phyloP scores from a whole-genome alignment of 805 yeast genomes.

The Candida pseudofarinosa region DNA sequence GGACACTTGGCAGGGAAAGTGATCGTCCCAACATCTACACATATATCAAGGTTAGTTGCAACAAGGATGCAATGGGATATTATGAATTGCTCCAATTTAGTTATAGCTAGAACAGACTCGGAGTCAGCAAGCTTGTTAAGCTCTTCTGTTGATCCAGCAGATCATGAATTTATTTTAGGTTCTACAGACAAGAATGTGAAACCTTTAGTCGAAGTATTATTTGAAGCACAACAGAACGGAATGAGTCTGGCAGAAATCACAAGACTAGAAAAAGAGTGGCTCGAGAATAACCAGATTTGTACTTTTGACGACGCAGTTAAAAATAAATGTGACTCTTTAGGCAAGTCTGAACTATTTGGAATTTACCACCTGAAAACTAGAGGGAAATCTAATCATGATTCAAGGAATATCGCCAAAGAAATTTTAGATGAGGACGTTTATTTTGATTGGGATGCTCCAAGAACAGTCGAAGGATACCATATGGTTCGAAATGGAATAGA shows the following conservation, averaged over 20 bases:
- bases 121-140: constrained; percentile 3
- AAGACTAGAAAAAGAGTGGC: constrained; percentile 1
- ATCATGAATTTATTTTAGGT: constrained; percentile 3
- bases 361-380: constrained; percentile 33
- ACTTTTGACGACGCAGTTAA: constrained; percentile 5
- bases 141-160: constrained; percentile 4
- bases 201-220: constrained; percentile 1
- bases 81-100: constrained; percentile 3
- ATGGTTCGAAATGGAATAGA: constrained; percentile 37
- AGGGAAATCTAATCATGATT: constrained; percentile 42
- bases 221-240: constrained; percentile 1
- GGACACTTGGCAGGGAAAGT: constrained; percentile 3
- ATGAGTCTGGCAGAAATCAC: neutral
- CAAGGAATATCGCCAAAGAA: neutral
- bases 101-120: constrained; percentile 5
- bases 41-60: constrained; percentile 2
- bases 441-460: constrained; percentile 5
- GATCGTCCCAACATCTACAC: constrained; percentile 5
- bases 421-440: neutral
- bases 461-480: constrained; percentile 3
- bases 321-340: neutral
- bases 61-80: constrained; percentile 6
- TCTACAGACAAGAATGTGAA: constrained; percentile 1
- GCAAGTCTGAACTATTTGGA: constrained; percentile 21
- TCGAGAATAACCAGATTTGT: neutral